These are phyloP conservation scores for Centrapalus pauciflorus DNA, from an alignment of 129 eudicot species.

Conservation along the genomic window DNA sequence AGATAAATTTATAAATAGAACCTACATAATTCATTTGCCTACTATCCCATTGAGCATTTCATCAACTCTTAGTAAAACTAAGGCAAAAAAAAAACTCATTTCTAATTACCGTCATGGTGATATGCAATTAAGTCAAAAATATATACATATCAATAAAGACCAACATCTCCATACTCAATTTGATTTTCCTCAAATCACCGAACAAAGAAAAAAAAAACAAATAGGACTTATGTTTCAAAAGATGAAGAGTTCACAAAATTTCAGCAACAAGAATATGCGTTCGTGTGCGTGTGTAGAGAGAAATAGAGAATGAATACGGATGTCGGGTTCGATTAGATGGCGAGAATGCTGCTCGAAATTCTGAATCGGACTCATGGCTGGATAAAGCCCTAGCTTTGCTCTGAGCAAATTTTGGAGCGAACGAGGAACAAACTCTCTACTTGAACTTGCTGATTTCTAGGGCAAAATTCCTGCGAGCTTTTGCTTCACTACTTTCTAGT, in stretches of 20 bases:
- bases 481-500: conserved; percentile 14
- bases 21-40: not conserved
- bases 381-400: conserved; percentile 33
- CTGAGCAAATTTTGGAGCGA: conserved; percentile 8
- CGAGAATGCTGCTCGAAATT: conserved; percentile 97
- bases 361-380: conserved; percentile 84
- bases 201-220: no score
- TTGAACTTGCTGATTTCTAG: conserved; percentile 24
- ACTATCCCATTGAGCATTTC: not conserved
- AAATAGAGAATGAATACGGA: conserved; percentile 35
- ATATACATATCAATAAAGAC: not conserved
- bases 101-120: not conserved
- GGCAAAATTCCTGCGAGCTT: conserved; percentile 22
- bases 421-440: not conserved
- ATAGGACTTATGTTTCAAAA: not conserved
- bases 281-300: conserved; percentile 6
- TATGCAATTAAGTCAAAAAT: not conserved
- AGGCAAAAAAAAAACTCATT: not conserved
- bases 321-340: conserved; percentile 76
- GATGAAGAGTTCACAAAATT: not conserved
- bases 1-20: not conserved
- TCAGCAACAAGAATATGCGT: not conserved
- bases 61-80: not conserved
- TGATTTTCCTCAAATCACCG: not conserved
- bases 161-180: not conserved